These are phyloP conservation scores for Fusarium sp. DNA, from an alignment of 2,329 filamentous ascomycete species.

Conservation along the genomic window DNA sequence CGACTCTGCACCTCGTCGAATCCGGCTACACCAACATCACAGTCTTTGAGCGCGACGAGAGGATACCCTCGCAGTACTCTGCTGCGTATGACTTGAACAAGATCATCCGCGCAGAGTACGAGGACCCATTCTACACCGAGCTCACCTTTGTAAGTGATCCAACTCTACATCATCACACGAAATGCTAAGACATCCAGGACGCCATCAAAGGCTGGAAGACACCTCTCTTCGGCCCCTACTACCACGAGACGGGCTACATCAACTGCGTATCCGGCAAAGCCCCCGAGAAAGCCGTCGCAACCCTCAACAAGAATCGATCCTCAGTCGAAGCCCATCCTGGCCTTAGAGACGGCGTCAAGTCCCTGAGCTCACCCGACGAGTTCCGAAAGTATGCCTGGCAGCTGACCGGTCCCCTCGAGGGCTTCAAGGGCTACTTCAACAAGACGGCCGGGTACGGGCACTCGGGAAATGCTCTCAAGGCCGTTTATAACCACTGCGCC, in stretches of 20 bases:
- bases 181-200: background rate
- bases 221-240: slow-evolving; percentile 19
- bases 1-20: slow-evolving; percentile 11
- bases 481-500: slow-evolving; percentile 1
- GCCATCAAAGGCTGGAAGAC: slow-evolving; percentile 20
- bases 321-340: slow-evolving; percentile 2
- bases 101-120: slow-evolving; percentile 24
- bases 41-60: slow-evolving; percentile 14
- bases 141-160: slow-evolving; percentile 7
- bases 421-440: slow-evolving; percentile 19
- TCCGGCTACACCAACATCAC: slow-evolving; percentile 16
- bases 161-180: background rate
- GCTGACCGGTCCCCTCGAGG: slow-evolving; percentile 2
- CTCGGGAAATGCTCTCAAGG: slow-evolving; percentile 6
- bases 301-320: slow-evolving; percentile 5
- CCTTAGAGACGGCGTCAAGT: slow-evolving; percentile 4
- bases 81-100: slow-evolving; percentile 22
- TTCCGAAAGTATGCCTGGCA: slow-evolving; percentile 13
- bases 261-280: slow-evolving; percentile 12
- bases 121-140: slow-evolving; percentile 17
- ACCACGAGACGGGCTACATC: slow-evolving; percentile 21
- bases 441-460: slow-evolving; percentile 1
- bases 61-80: slow-evolving; percentile 18
- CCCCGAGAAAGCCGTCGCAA: slow-evolving; percentile 6
- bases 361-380: background rate